These are phyloP conservation scores for Laburnicola sp. DNA, from an alignment of 2,329 filamentous ascomycete species.

Conservation along the genomic window DNA sequence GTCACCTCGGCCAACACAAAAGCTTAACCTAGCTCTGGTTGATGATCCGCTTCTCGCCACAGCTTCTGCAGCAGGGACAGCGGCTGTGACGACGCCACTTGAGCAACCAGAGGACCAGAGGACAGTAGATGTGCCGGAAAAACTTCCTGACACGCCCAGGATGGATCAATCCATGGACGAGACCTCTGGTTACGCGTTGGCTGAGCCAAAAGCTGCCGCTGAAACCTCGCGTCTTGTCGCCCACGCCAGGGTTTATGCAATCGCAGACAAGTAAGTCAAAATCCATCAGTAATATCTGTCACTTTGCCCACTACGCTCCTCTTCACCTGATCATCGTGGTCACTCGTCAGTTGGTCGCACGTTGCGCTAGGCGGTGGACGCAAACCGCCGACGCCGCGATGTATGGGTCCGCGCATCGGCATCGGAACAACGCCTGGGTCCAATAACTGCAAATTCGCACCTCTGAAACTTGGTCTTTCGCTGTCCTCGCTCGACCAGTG, in stretches of 20 bases:
- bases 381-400: slow-evolving; percentile 35
- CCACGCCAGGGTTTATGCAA: slow-evolving; percentile 54
- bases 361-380: slow-evolving; percentile 28
- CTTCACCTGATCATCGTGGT: slow-evolving; percentile 11
- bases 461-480: slow-evolving; percentile 5
- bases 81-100: slow-evolving; percentile 30
- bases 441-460: too few species aligned
- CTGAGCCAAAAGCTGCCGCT: slow-evolving; percentile 41
- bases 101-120: slow-evolving; percentile 29
- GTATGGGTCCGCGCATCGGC: too few species aligned
- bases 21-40: slow-evolving; percentile 37
- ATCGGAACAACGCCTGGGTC: too few species aligned
- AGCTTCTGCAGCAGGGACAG: slow-evolving; percentile 27
- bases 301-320: slow-evolving; percentile 21
- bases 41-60: slow-evolving; percentile 47
- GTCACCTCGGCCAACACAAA: slow-evolving; percentile 26
- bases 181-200: slow-evolving; percentile 29
- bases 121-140: slow-evolving; percentile 27
- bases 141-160: slow-evolving; percentile 37
- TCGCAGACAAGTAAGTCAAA: slow-evolving; percentile 53
- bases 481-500: slow-evolving; percentile 10
- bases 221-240: slow-evolving; percentile 49
- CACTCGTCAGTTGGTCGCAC: slow-evolving; percentile 13
- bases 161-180: slow-evolving; percentile 41
- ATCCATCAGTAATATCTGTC: slow-evolving; percentile 15